Conservation (phyloP, 2,329 filamentous ascomycete genomes). For the Botrytis elliptica region DNA sequence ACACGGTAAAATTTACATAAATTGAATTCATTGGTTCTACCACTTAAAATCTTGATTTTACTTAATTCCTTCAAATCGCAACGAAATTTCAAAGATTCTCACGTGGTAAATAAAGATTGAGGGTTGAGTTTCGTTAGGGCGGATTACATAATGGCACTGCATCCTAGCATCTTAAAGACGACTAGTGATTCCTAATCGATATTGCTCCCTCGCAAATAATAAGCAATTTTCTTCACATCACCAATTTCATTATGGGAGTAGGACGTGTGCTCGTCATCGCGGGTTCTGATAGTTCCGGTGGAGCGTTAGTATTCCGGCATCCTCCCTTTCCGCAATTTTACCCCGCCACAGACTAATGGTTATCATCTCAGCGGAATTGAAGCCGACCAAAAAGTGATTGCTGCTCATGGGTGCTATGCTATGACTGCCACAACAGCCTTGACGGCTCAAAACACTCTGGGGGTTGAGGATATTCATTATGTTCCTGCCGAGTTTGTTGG, state of each 20-base stretch:
- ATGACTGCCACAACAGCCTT: conserved; percentile 94
- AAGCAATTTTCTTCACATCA: not conserved
- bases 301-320: conserved; percentile 57
- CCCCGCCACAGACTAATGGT: conserved; percentile 23
- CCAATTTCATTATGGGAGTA: conserved; percentile 32
- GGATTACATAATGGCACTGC: conserved; percentile 15
- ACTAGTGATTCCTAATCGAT: not conserved
- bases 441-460: conserved; percentile 92
- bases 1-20: not conserved
- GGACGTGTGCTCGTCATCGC: conserved; percentile 66
- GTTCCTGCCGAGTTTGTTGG: conserved; percentile 75
- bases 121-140: not conserved
- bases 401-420: conserved; percentile 89
- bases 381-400: conserved; percentile 92
- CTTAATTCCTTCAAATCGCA: not conserved
- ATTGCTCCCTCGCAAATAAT: not conserved
- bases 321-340: conserved; percentile 22
- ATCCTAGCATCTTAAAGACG: not conserved
- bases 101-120: not conserved
- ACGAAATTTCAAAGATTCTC: not conserved
- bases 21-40: not conserved
- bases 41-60: not conserved
- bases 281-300: conserved; percentile 72
- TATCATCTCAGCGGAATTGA: conserved; percentile 70
- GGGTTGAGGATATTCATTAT: conserved; percentile 77